Evolutionary conservation across 73 alveolate species (phyloP).

Genomic region (Symbiodinium pilosum): DNA sequence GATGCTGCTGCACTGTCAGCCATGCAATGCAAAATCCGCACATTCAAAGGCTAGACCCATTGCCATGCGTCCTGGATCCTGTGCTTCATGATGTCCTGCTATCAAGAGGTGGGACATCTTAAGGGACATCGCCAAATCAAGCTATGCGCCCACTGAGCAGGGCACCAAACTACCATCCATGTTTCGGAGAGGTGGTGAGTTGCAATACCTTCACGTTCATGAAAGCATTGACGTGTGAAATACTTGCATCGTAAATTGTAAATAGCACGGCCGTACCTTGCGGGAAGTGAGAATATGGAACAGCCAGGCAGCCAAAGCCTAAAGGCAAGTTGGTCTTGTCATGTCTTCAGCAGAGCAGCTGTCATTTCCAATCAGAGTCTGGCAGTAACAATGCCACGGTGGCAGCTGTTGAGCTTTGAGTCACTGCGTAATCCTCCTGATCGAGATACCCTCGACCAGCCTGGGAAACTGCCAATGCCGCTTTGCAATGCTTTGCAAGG

Average conservation of each 20-base stretch:
- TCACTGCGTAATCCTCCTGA: slow-evolving; percentile 57
- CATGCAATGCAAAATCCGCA: not conserved
- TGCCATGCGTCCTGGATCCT: slow-evolving; percentile 3
- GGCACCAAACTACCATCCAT: slow-evolving; percentile 33
- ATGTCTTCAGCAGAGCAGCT: not conserved
- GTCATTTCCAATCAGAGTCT: not conserved
- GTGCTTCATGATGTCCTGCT: slow-evolving; percentile 48
- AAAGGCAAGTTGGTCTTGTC: not conserved
- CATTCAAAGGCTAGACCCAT: not conserved
- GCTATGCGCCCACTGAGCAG: not conserved
- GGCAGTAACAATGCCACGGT: slow-evolving; percentile 48
- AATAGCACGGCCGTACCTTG: not conserved
- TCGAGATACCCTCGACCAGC: slow-evolving; percentile 44
- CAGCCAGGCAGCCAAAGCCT: slow-evolving; percentile 87
- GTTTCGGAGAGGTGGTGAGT: slow-evolving; percentile 50
- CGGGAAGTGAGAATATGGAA: slow-evolving; percentile 18
- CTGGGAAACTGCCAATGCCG: not conserved
- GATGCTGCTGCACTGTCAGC: too few relatives aligned
- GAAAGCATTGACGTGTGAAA: too few relatives aligned
- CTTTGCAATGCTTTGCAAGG: not conserved
- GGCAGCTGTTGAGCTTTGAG: slow-evolving; percentile 55
- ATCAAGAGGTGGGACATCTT: too few relatives aligned
- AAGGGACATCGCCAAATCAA: too few relatives aligned
- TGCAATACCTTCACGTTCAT: slow-evolving; percentile 33
- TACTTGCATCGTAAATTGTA: too few relatives aligned